Conservation (phyloP, 495 filamentous ascomycete genomes). For the Podospora australis region DNA sequence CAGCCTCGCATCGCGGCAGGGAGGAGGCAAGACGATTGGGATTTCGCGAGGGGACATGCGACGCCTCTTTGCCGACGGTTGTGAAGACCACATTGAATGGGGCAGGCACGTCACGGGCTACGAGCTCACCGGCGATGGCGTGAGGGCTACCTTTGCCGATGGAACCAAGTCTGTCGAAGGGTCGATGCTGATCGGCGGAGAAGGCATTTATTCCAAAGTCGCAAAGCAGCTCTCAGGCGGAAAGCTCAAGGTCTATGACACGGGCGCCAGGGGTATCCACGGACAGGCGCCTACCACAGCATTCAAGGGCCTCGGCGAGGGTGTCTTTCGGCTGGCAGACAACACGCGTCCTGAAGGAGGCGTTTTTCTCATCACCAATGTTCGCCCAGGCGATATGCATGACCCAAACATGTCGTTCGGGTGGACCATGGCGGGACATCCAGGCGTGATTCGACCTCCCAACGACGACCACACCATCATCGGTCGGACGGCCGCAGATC, state of each 20-base stretch:
- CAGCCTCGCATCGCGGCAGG: constrained; percentile 29
- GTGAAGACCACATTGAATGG: constrained; percentile 42
- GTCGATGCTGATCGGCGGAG: constrained; percentile 43
- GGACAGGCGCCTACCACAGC: constrained; percentile 48
- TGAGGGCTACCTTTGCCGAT: constrained; percentile 41
- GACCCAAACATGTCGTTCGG: constrained; percentile 46
- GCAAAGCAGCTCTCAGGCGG: constrained; percentile 45
- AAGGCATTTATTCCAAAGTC: constrained; percentile 47
- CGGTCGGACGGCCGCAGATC: constrained; percentile 42
- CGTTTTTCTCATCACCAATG: constrained; percentile 49
- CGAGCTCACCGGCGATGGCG: constrained; percentile 38
- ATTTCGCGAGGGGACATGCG: constrained; percentile 48
- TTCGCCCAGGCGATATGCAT: constrained; percentile 48
- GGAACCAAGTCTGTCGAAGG: constrained; percentile 46
- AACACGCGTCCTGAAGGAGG: constrained; percentile 29
- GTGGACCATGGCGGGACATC: constrained; percentile 49
- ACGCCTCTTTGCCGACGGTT: constrained; percentile 39
- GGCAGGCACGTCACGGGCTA: constrained; percentile 42
- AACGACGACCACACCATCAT: constrained; percentile 47
- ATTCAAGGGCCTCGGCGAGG: constrained; percentile 49
- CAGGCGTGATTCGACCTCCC: constrained; percentile 43
- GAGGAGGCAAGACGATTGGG: constrained; percentile 43
- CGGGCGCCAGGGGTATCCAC: constrained; percentile 49
- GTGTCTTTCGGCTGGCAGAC: constrained; percentile 42
- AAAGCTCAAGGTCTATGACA: constrained; percentile 46